Conservation (phyloP, 305 asterid species). For the Fraxinus nigra region DNA sequence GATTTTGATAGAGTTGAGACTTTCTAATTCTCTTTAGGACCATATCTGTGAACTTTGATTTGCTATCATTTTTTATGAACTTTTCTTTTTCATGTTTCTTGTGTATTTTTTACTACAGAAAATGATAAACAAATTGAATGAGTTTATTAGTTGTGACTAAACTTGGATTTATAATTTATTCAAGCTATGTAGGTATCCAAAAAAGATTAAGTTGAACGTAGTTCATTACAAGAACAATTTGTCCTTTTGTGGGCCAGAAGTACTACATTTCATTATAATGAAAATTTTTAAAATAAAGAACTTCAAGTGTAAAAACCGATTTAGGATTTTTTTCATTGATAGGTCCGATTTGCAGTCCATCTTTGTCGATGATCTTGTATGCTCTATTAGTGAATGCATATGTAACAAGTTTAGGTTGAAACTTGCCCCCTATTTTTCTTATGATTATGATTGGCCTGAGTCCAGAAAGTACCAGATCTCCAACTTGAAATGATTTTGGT, state of each 20-base stretch:
- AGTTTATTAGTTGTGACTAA: too few relatives aligned
- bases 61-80: too few relatives aligned
- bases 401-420: neutral
- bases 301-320: neutral
- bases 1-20: too few relatives aligned
- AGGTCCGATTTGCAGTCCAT: neutral
- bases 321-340: neutral
- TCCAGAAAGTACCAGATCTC: too few relatives aligned
- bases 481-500: too few relatives aligned
- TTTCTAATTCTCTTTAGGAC: too few relatives aligned
- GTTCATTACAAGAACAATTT: neutral
- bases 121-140: neutral
- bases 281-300: neutral
- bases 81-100: too few relatives aligned
- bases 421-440: neutral
- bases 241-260: neutral
- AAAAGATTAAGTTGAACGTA: neutral
- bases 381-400: neutral
- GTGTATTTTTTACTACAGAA: too few relatives aligned
- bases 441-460: too few relatives aligned
- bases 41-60: too few relatives aligned
- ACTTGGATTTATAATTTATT: neutral
- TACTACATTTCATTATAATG: neutral
- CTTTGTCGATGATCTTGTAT: neutral
- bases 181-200: neutral